Conservation (phyloP, 2,329 filamentous ascomycete genomes). For the Pezicula rhizophila region DNA sequence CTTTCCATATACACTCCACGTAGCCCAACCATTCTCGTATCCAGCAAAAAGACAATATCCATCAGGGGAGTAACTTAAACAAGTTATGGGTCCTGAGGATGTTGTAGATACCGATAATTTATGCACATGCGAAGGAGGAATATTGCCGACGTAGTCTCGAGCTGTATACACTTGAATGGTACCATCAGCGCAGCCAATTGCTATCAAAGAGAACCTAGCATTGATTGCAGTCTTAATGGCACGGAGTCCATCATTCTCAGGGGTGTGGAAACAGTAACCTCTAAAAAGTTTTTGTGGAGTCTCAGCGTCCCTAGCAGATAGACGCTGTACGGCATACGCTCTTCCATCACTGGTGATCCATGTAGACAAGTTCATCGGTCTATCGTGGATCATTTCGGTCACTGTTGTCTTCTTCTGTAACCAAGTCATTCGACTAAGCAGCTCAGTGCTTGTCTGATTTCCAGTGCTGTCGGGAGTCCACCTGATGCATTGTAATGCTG, state of each 20-base stretch:
- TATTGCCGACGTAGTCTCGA: constrained; percentile 88
- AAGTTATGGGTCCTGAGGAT: constrained; percentile 65
- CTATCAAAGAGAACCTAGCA: constrained; percentile 88
- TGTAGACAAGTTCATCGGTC: constrained; percentile 90
- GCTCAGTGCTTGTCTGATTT: constrained; percentile 83
- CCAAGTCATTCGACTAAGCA: constrained; percentile 83
- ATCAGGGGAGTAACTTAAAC: constrained; percentile 83
- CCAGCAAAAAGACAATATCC: constrained; percentile 94
- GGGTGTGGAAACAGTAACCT: constrained; percentile 84
- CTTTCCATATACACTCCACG: constrained; percentile 97
- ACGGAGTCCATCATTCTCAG: constrained; percentile 50
- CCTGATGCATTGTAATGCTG: constrained; percentile 92
- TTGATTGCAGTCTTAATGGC: constrained; percentile 80
- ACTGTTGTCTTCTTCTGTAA: constrained; percentile 72
- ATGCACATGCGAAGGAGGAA: constrained; percentile 78
- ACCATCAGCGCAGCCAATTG: constrained; percentile 75
- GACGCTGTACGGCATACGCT: constrained; percentile 83
- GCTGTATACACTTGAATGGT: constrained; percentile 85
- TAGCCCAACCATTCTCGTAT: constrained; percentile 88
- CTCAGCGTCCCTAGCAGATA: constrained; percentile 34
- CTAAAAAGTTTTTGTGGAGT: constrained; percentile 65
- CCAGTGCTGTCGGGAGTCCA: constrained; percentile 83
- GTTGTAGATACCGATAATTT: constrained; percentile 60
- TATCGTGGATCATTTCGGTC: constrained; percentile 83
- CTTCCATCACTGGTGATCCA: constrained; percentile 88